Evolutionary conservation across 768 basidiomycete species (phyloP).

Genomic region (Trametes gibbosa): DNA sequence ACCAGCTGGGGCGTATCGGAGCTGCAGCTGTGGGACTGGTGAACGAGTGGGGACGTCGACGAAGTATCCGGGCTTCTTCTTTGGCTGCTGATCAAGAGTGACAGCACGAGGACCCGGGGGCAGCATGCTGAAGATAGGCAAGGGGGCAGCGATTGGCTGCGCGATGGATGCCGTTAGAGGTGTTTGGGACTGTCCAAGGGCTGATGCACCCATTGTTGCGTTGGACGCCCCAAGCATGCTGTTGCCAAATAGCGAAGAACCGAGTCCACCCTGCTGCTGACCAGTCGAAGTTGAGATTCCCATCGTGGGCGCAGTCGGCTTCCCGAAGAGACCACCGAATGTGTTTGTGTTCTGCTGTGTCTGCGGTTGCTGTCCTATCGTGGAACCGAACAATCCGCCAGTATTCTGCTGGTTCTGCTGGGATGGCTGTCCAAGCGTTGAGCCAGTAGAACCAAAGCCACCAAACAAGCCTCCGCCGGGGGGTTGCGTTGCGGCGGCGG

Average conservation of each 20-base stretch:
- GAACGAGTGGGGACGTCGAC: constrained; percentile 75
- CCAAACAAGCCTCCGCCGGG: constrained; percentile 32
- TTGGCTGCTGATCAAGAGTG: constrained; percentile 56
- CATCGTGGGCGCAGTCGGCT: constrained; percentile 49
- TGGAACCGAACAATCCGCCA: constrained; percentile 31
- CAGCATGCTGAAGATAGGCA: constrained; percentile 74
- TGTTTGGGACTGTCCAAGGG: constrained; percentile 41
- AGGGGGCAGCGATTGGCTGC: constrained; percentile 72
- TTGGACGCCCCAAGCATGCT: constrained; percentile 27
- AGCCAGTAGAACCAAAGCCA: constrained; percentile 31
- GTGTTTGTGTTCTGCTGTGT: constrained; percentile 34
- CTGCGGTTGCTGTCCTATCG: constrained; percentile 42
- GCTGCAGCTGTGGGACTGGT: constrained; percentile 60
- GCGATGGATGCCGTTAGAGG: constrained; percentile 82
- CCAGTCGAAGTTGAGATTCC: constrained; percentile 41
- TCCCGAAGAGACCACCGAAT: constrained; percentile 52
- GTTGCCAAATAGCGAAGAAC: constrained; percentile 33
- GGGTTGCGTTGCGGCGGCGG: constrained; percentile 21
- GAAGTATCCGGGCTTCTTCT: constrained; percentile 78
- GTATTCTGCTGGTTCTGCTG: constrained; percentile 28
- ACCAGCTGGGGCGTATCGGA: constrained; percentile 61
- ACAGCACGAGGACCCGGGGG: constrained; percentile 66
- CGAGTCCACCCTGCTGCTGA: constrained; percentile 34
- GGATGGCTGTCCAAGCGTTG: constrained; percentile 43
- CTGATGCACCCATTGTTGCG: constrained; percentile 38